phyloP scores from a whole-genome alignment of 2,329 filamentous ascomycete genomes.

The Bipolaris oryzae region DNA sequence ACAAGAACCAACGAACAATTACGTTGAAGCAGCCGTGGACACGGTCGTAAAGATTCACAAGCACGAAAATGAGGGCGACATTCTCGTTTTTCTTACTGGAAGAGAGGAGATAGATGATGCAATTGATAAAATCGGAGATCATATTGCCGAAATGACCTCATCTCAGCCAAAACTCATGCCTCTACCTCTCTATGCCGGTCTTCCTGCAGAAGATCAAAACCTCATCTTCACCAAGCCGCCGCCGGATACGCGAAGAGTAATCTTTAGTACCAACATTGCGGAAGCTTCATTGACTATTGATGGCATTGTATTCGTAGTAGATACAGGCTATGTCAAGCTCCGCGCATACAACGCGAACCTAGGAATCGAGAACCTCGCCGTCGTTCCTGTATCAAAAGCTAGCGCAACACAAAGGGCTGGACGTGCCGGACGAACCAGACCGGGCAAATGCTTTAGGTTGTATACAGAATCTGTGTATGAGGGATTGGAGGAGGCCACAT shows the following conservation, averaged over 20 bases:
- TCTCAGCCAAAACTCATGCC: slow-evolving; percentile 67
- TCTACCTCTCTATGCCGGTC: slow-evolving; percentile 85
- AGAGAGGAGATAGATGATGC: slow-evolving; percentile 88
- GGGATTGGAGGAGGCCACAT: slow-evolving; percentile 70
- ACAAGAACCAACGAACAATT: slow-evolving; percentile 79
- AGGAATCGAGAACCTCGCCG: slow-evolving; percentile 85
- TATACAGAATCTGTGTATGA: slow-evolving; percentile 80
- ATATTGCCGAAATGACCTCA: slow-evolving; percentile 66
- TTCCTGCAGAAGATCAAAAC: slow-evolving; percentile 91
- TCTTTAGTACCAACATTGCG: slow-evolving; percentile 93
- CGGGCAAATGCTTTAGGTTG: slow-evolving; percentile 92
- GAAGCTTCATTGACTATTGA: slow-evolving; percentile 95
- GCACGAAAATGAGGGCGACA: slow-evolving; percentile 80
- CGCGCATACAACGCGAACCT: slow-evolving; percentile 82
- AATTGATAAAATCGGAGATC: slow-evolving; percentile 79
- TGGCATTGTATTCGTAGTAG: slow-evolving; percentile 88
- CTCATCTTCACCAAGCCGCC: slow-evolving; percentile 87
- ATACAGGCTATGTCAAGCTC: slow-evolving; percentile 89
- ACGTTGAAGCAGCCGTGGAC: slow-evolving; percentile 80
- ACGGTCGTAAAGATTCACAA: slow-evolving; percentile 88
- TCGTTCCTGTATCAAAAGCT: slow-evolving; percentile 83
- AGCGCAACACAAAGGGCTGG: slow-evolving; percentile 92
- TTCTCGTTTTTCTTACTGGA: slow-evolving; percentile 89
- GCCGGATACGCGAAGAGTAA: slow-evolving; percentile 84
- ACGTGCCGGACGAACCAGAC: slow-evolving; percentile 83